Base-by-base conservation (phyloP, 2,329 filamentous ascomycete genomes). In the Pseudocercospora fijiensis region DNA sequence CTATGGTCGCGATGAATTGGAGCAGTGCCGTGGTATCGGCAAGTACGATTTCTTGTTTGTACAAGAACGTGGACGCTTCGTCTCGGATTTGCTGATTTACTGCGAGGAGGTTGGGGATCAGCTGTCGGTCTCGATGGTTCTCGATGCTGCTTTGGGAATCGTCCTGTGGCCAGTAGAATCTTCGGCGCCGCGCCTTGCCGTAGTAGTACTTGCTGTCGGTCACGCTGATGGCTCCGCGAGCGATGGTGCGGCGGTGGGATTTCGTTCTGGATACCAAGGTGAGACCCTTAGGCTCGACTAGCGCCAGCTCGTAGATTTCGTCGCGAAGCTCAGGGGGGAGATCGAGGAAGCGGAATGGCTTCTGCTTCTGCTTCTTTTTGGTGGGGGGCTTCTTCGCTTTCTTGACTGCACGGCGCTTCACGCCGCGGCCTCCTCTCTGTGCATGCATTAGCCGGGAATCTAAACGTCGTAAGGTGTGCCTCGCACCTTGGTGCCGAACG, bases 281-380 rank as follows among this genome's bases (percentile, higher is more conserved):
- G 28, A 74, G 47, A 16, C 66, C 68, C 26, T 64, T 52, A 3
- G 57, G 57, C 27, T 75, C 72, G 1, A 65, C 67, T 24, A 74
- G 60, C 27, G 69, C 70, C 4, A 71, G 64, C 52, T 73, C 71
- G 65, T 74, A 75, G 61, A 75, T 72, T 30, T 66, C 62, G 33
- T 75, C 70, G 2, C 73, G 70, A 8, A 75, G 67, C 58, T 74
- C 71, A 1, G 69, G 52, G 2, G 72, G 70, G 0, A 74, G 59
- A 13, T 64, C 61, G 58, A 72, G 20, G 62, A 74, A 73, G 4
- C 64, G 68, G 57, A 73, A 72, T 13, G 69, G 68, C 59, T 70
- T 70, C 28, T 59, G 49, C 41, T 65, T 60, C 51, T 68, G 63
- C 4, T 30, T 16, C 57, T 61, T 61, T 47, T 53, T 65, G 6